Evolutionary conservation across 768 basidiomycete species (phyloP).

Genomic region (Chalciporus sphaerocephalus): DNA sequence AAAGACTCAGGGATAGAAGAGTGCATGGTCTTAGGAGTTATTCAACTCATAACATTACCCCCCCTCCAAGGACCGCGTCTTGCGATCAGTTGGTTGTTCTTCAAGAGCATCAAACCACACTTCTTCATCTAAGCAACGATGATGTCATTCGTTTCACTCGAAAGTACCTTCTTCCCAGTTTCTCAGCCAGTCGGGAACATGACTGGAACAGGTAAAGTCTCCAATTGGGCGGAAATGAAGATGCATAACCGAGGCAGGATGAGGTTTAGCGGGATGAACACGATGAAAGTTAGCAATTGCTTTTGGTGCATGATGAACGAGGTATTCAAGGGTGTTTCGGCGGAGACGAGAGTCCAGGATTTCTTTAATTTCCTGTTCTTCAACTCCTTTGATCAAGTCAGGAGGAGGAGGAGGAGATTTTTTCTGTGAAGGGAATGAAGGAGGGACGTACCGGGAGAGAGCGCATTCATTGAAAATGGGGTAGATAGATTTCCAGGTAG

Average conservation of each 20-base stretch:
- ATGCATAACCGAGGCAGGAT: not conserved
- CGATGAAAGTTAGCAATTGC: constrained; percentile 10
- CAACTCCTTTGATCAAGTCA: not conserved
- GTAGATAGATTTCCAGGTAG: constrained; percentile 23
- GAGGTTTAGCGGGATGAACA: not conserved
- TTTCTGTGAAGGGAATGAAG: not conserved
- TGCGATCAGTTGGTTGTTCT: not conserved
- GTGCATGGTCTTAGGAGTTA: too few species aligned
- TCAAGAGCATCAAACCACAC: constrained; percentile 3
- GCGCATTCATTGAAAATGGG: constrained; percentile 5
- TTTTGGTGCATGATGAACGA: constrained; percentile 14
- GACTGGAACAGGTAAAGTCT: not conserved
- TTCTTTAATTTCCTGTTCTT: constrained; percentile 13
- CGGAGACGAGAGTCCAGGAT: constrained; percentile 14
- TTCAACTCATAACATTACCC: too few species aligned
- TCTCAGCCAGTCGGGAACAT: not conserved
- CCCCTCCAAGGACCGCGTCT: too few species aligned
- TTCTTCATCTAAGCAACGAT: not conserved
- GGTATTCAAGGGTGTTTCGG: constrained; percentile 17
- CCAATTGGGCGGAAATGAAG: not conserved
- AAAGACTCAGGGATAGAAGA: too few species aligned
- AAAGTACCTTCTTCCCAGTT: not conserved
- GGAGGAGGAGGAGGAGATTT: not conserved
- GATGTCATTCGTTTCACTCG: not conserved
- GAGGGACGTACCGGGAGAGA: not conserved